phyloP scores from a whole-genome alignment of 768 basidiomycete genomes.

The Sarcodon sp. region DNA sequence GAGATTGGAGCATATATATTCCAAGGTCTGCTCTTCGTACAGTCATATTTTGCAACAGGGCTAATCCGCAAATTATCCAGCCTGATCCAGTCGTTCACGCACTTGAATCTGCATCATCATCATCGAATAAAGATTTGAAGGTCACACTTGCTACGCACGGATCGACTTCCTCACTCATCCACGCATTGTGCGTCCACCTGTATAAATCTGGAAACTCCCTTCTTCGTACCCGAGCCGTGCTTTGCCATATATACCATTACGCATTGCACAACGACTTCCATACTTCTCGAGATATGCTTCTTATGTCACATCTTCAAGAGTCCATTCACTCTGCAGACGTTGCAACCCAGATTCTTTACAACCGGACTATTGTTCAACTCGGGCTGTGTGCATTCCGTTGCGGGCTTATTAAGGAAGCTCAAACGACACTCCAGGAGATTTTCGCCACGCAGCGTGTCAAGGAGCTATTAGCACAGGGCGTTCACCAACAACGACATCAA shows the following conservation, averaged over 20 bases:
- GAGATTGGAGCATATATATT: conserved; percentile 94
- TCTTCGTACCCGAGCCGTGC: conserved; percentile 91
- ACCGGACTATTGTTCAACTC: conserved; percentile 93
- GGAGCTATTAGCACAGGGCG: conserved; percentile 92
- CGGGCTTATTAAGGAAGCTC: conserved; percentile 89
- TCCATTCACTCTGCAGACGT: conserved; percentile 94
- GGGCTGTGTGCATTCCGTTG: conserved; percentile 95
- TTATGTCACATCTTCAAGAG: conserved; percentile 98
- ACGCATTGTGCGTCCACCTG: conserved; percentile 80
- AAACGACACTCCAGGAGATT: conserved; percentile 87
- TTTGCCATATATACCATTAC: conserved; percentile 94
- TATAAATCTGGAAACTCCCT: conserved; percentile 89
- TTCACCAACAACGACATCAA: conserved; percentile 87
- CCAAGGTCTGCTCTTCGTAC: conserved; percentile 49
- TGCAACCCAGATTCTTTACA: conserved; percentile 94
- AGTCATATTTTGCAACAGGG: not conserved
- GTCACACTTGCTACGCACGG: conserved; percentile 44
- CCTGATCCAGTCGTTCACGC: conserved; percentile 89
- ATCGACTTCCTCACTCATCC: conserved; percentile 67
- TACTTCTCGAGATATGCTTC: conserved; percentile 92
- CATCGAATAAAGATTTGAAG: conserved; percentile 33
- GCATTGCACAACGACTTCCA: conserved; percentile 95
- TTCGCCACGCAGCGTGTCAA: conserved; percentile 95
- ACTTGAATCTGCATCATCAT: conserved; percentile 62
- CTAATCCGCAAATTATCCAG: conserved; percentile 26